Percentiles rank a stretch among this genome's conserved stretches.
Conservation (phyloP, 805 yeast species). For the Cyberlindnera maritima region DNA sequence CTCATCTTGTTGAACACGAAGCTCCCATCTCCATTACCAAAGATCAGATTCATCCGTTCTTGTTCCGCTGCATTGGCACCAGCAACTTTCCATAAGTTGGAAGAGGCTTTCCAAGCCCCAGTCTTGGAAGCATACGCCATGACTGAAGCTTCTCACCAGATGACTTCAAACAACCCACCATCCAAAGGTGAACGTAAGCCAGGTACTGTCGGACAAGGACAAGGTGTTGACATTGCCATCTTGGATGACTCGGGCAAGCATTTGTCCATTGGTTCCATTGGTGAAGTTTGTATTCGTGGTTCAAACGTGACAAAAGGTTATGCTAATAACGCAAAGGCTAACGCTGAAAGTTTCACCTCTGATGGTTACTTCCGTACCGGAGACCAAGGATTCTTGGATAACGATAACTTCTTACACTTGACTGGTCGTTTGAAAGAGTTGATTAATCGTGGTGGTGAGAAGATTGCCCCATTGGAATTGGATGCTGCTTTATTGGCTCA, state of each 20-base stretch:
- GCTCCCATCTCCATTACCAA: slow-evolving; percentile 49
- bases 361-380: slow-evolving; percentile 70
- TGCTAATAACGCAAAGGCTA: slow-evolving; percentile 69
- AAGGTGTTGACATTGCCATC: slow-evolving; percentile 62
- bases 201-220: slow-evolving; percentile 73
- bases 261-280: slow-evolving; percentile 50
- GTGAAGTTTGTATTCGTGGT: slow-evolving; percentile 71
- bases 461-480: slow-evolving; percentile 69
- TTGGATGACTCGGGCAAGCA: slow-evolving; percentile 48
- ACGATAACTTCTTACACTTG: slow-evolving; percentile 54
- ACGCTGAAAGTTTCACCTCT: slow-evolving; percentile 59
- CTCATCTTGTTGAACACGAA: slow-evolving; percentile 55
- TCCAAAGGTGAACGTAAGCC: slow-evolving; percentile 64
- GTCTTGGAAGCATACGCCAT: slow-evolving; percentile 77
- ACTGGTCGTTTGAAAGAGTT: slow-evolving; percentile 75
- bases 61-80: slow-evolving; percentile 75
- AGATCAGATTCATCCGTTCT: slow-evolving; percentile 64
- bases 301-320: slow-evolving; percentile 70
- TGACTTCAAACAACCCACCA: slow-evolving; percentile 69
- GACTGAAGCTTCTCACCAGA: slow-evolving; percentile 82
- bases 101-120: slow-evolving; percentile 57
- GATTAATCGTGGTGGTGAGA: slow-evolving; percentile 77
- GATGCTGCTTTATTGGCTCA: slow-evolving; percentile 60
- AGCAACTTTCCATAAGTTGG: slow-evolving; percentile 55
- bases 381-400: slow-evolving; percentile 65